Evolutionary conservation across 257 asterid species (phyloP), one percentile per base, ranked within the genome.

Genomic region (Osmanthus fragrans): DNA sequence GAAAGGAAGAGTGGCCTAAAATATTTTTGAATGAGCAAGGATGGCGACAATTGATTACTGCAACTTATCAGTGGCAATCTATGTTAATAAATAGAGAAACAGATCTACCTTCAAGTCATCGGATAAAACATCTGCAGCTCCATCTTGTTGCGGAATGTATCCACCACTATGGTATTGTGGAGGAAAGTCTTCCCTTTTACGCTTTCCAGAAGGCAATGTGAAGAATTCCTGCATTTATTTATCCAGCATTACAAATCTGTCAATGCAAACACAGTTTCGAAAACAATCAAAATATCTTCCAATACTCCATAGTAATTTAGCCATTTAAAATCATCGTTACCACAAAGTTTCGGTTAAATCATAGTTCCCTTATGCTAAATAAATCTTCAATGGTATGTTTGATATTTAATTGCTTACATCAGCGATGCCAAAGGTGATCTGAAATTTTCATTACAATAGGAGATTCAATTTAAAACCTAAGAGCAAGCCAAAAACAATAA

Each of bases 111-210:
- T 85, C 47, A 80, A 71, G 54, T 77, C 89, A 77, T 85, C 86
- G 63, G 88, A 77, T 67, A 79, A 73, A 71, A 79, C 58, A 74
- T 90, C 96, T 36, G 89, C 92, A 70, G 99, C 92, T 77, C 99
- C 99, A 87, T 94, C 99, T 85, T 92, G 99, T 83, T 94, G 99
- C 7, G 99, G 98, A 81, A 94, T 94, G 85, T 87, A 89, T 74
- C 96, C 96, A 75, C 94, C 96, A 79, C 89, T 81, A 71, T 80
- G 87, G 80, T 84, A 85, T 72, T 90, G 94, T 32, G 97, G 82
- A 71, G 93, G 84, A 69, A 90, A 73, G 33, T 91, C 97, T 13
- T 91, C 99, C 83, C 98, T 82, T 80, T 94, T 94, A 54, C 99
- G 84, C 91, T 94, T 94, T 71, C 98, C 99, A 78, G 94, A 73